Conservation (phyloP, 352 stramenopile species). For the Peronospora farinosa region DNA sequence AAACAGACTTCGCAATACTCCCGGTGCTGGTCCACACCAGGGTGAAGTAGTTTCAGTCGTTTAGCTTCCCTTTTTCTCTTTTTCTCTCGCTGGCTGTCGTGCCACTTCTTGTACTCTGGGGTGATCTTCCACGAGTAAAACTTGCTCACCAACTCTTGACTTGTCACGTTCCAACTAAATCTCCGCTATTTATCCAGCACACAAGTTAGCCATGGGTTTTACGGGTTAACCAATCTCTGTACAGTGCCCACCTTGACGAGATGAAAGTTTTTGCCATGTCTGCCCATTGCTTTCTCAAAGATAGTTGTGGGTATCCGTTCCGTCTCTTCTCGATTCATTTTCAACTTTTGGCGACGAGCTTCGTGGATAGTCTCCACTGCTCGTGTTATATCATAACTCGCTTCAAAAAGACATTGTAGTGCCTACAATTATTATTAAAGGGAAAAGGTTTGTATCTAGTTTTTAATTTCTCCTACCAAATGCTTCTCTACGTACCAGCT, state of each 20-base stretch:
- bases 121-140: conserved; percentile 69
- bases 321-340: conserved; percentile 22
- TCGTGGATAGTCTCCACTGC: conserved; percentile 36
- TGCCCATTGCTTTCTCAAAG: conserved; percentile 42
- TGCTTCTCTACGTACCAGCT: conserved; percentile 31
- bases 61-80: conserved; percentile 50
- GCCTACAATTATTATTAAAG: conserved; percentile 22
- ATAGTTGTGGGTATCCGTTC: conserved; percentile 28
- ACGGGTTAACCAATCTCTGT: not conserved
- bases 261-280: conserved; percentile 62
- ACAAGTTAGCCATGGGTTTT: conserved; percentile 2
- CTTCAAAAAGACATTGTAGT: conserved; percentile 47
- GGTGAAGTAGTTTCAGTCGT: conserved; percentile 16
- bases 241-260: conserved; percentile 38
- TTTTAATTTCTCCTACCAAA: not conserved
- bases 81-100: conserved; percentile 37
- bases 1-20: conserved; percentile 68
- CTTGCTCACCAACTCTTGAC: conserved; percentile 41
- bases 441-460: not conserved
- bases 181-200: conserved; percentile 29
- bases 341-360: conserved; percentile 33
- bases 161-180: conserved; percentile 31
- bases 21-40: conserved; percentile 51
- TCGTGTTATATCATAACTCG: conserved; percentile 35
- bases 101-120: conserved; percentile 46